Percentiles rank a stretch among this genome's conserved stretches.
Conservation (phyloP, 164 flowering plant genomes). For the Macadamia integrifolia region DNA sequence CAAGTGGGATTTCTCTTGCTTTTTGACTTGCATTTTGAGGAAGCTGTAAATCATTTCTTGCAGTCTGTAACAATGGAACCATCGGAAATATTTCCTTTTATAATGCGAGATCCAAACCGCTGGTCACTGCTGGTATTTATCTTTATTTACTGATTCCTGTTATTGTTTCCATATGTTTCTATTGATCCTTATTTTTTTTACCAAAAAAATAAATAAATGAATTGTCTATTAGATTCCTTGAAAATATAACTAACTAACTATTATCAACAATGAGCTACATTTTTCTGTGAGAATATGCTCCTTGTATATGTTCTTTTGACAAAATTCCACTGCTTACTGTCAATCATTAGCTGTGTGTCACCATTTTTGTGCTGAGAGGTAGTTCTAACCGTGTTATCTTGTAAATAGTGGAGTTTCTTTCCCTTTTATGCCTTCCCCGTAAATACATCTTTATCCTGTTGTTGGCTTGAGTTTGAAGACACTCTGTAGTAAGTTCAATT, state of each 20-base stretch:
- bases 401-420: neutral
- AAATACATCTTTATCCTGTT: too few species aligned
- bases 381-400: neutral
- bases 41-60: slow-evolving; percentile 89
- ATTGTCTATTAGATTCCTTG: neutral
- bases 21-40: slow-evolving; percentile 94
- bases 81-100: slow-evolving; percentile 93
- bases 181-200: neutral
- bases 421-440: too few species aligned
- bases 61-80: slow-evolving; percentile 91
- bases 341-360: too few species aligned
- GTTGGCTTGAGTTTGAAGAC: too few species aligned
- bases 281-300: neutral
- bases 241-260: neutral
- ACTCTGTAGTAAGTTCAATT: too few species aligned
- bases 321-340: too few species aligned
- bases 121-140: slow-evolving; percentile 85
- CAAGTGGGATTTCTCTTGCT: slow-evolving; percentile 95
- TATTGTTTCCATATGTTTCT: slow-evolving; percentile 1
- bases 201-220: neutral
- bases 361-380: neutral
- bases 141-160: neutral
- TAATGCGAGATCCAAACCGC: slow-evolving; percentile 93
- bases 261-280: neutral
- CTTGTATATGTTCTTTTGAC: neutral